phyloP scores from a whole-genome alignment of 768 basidiomycete genomes.

The Boletus bicolor region DNA sequence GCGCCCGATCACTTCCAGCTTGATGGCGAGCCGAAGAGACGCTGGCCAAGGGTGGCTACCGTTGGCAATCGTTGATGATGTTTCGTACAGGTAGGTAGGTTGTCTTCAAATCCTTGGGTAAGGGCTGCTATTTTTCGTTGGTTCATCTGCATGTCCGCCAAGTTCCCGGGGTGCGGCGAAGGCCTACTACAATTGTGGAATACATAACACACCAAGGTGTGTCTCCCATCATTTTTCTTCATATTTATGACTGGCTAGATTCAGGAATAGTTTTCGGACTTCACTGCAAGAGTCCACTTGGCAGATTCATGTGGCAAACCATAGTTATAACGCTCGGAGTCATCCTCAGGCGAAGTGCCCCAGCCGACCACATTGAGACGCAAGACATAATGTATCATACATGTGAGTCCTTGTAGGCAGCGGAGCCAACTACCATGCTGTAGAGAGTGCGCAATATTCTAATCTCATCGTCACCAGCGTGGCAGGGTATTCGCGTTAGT shows the following conservation, averaged over 20 bases:
- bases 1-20: background rate
- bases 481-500: background rate
- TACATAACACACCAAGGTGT: background rate
- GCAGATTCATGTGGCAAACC: slow-evolving; percentile 10
- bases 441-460: slow-evolving; percentile 2
- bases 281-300: background rate
- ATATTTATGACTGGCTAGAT: background rate
- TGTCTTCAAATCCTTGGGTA: background rate
- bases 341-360: background rate
- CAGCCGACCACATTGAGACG: slow-evolving; percentile 4
- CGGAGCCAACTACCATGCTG: slow-evolving; percentile 25
- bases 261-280: background rate
- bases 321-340: background rate
- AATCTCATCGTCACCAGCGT: background rate
- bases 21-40: background rate
- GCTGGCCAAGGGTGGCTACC: slow-evolving; percentile 8
- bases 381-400: slow-evolving; percentile 14
- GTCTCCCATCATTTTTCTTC: background rate
- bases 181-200: background rate
- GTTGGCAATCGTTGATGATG: background rate
- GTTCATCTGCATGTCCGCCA: background rate
- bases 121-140: background rate
- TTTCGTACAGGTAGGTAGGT: slow-evolving; percentile 12
- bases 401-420: slow-evolving; percentile 8
- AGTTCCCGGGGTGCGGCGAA: slow-evolving; percentile 6